Base-by-base conservation (phyloP, 1,284 basidiomycete genomes). In the Rhodotorula mucilaginosa region DNA sequence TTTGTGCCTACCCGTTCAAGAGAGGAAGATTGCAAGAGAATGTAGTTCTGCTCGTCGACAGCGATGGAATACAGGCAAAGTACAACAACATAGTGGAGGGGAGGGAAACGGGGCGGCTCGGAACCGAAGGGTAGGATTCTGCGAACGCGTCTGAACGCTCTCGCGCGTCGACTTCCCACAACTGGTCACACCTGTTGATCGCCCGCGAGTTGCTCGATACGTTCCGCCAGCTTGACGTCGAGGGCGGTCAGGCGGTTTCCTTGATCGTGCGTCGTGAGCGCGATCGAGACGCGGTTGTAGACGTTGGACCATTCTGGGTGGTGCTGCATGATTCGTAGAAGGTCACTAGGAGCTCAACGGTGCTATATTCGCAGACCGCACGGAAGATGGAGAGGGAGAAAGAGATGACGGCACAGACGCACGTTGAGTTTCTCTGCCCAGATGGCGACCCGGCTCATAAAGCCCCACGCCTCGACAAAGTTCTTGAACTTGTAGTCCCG, bases 221-320 rank as follows among this genome's bases (percentile, higher is more conserved):
- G 56, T 19, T 67, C 60, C 19, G 75, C 75, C 2, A 76, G 58
- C 61, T 67, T 73, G 65, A 76, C 73, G 34, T 76, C 75, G 46
- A 76, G 65, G 23, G 51, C 64, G 8, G 73, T 73, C 21, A 76
- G 31, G 34, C 48, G 26, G n/a, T 65, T 70, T 8, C 59, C 68
- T 49, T 67, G 48, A 47, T 74, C 73, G 46, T 76, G 73, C 26
- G 75, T 76, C 13, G 75, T 76, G n/a, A 74, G 54, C 5, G 56
- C 56, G 61, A 76, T 73, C 21, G 46, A 39, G 57, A 76, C 73
- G 49, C 64, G 65, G 44, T 73, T 73, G 64, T 72, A 75, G 46
- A 73, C 74, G 65, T 76, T 76, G 0, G 49, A 57, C 75, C 75
- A 76, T 16, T 75, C 70, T 15, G 75, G 75, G 34, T 76, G 75